Evolutionary conservation across 257 asterid species (phyloP), one percentile per base, ranked within the genome.

Genomic region (Solanum sejunctum): DNA sequence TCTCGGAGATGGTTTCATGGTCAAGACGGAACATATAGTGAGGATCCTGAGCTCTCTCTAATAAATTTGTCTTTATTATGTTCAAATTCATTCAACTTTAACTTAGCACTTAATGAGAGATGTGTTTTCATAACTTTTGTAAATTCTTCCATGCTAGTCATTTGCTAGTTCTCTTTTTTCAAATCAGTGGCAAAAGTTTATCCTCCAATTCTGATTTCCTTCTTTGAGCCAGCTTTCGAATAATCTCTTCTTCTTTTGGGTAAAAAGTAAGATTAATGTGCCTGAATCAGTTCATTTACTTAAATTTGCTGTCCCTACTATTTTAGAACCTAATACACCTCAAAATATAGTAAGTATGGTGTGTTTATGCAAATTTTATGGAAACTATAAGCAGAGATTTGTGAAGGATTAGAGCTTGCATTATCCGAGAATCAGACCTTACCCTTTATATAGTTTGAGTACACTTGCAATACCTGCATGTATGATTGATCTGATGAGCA

Each of bases 1-100:
- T 95, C 99, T 80, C 90, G 99, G 90, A 97, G 94, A 86, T 97
- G 99, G 99, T 95, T 94, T 89, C 97, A 93, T 49, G 98, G 96
- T 86, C 99, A 97, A 91, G 99, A 97, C 86, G 99, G 98, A 89
- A 92, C 97, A 69, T 95, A 97, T 88, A 95, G 99, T 97, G 92
- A 91, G 97, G 83, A 78, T 87, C 63, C 57, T 80, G 47, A 41
- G 69, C 69, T 64, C 39, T 67, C 15, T 80, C 63, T 56, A 64
- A 17, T 64, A 45, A 81, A 17, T 20, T 66, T 47, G 9, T 82
- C 16, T 83, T 49, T 58, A 23, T 20, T 75, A 51, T 32, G 4
- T 45, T 36, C 73, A 45, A 28, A 69, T 36, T 36, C 77, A 9
- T 23, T 57, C 18, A n/a, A 57, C 63, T 57, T 18, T 3, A 57